Evolutionary conservation across 2,329 filamentous ascomycete species (phyloP), one percentile per base, ranked within the genome.

Genomic region (Nigrospora osmanthi): DNA sequence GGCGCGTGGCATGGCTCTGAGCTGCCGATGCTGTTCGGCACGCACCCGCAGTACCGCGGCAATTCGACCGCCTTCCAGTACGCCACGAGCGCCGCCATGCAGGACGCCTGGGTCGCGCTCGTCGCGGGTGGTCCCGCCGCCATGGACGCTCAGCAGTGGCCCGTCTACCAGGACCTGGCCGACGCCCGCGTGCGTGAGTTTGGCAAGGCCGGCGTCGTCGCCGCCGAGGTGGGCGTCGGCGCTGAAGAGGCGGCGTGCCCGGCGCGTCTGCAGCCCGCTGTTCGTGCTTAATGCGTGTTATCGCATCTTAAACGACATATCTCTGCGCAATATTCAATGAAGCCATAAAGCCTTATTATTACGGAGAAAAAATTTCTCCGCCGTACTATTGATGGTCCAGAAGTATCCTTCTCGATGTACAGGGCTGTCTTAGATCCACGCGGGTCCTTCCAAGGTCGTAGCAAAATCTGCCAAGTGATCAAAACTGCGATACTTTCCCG

Each of bases 1-100:
- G 47, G 47, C 31, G 41, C 47, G 11, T 49, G 42, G 40, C 47
- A 49, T 32, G 33, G 33, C 36, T 41, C 47, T n/a, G 47, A 49
- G 35, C 34, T 49, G 7, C 45, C 45, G 11, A 19, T 47, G 14
- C 12, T 49, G 35, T 42, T 49, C 28, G 47, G 47, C 19, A 49
- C 47, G 0, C 32, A 47, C 23, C 35, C 42, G 10, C 30, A 44
- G 19, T 47, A 42, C 36, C 41, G 44, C 30, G 45, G 45, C 16
- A 39, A 38, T 16, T 44, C 45, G 30, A 47, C 45, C 2, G n/a
- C 28, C 14, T 35, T 49, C 19, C 45, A 49, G 45, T 38, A 42
- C 35, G 35, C 37, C 15, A 44, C 41, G 11, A 42, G 41, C 35
- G 9, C 33, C 31, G 41, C 39, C 13, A 42, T 49, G 41, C 47